Evolutionary conservation across 2,329 filamentous ascomycete genomes (phyloP).

Genomic region (Alternaria sp.): DNA sequence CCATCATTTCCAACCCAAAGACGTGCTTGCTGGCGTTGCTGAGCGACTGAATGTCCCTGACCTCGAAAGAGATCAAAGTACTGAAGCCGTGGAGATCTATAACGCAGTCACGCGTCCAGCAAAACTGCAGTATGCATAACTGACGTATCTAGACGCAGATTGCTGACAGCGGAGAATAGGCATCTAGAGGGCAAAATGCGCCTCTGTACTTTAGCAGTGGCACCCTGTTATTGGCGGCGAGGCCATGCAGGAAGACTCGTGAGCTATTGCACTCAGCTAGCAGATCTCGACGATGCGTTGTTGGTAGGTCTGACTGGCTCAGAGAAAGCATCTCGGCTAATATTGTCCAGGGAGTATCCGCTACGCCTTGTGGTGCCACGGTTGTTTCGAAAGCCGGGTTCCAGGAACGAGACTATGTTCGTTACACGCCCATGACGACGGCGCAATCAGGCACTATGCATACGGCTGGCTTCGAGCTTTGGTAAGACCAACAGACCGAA

Average conservation of each 20-base stretch:
- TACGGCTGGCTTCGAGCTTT: slow-evolving; percentile 20
- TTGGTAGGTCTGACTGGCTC: slow-evolving; percentile 18
- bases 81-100: slow-evolving; percentile 23
- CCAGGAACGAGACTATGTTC: slow-evolving; percentile 28
- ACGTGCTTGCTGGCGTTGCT: slow-evolving; percentile 21
- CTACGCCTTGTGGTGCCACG: slow-evolving; percentile 30
- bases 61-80: slow-evolving; percentile 26
- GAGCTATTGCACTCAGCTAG: slow-evolving; percentile 32
- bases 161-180: slow-evolving; percentile 11
- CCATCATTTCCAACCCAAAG: slow-evolving; percentile 22
- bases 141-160: not conserved
- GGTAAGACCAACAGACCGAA: not conserved
- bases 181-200: slow-evolving; percentile 22
- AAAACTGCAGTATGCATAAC: slow-evolving; percentile 27
- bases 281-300: slow-evolving; percentile 28
- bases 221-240: slow-evolving; percentile 35
- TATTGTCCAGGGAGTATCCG: slow-evolving; percentile 28
- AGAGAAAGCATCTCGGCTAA: not conserved
- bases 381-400: slow-evolving; percentile 36
- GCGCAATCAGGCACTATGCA: not conserved
- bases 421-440: slow-evolving; percentile 16
- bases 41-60: not conserved
- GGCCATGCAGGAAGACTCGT: slow-evolving; percentile 35
- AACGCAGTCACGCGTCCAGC: slow-evolving; percentile 27
- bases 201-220: slow-evolving; percentile 28